Base-by-base conservation (phyloP, 495 filamentous ascomycete genomes). In the Aspergillus panamensis region DNA sequence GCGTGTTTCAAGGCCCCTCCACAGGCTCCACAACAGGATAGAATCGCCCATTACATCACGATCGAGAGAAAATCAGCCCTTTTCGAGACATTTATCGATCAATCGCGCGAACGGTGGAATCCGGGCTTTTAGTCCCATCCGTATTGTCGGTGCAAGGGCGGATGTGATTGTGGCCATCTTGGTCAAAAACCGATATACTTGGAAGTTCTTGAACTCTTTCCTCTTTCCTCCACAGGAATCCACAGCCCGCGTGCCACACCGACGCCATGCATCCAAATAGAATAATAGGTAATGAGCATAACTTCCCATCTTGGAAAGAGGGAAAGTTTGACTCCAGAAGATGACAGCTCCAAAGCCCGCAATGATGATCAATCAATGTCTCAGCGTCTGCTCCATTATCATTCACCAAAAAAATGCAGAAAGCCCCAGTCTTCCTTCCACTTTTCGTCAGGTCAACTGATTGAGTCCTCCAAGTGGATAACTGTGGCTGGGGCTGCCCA, bases 1-100 rank as follows among this genome's bases (percentile, higher is more conserved):
- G 48, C 48, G 35, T 47, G 48, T 57, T 57, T 51, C 47, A 57
- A 2, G n/a, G 44, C 29, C n/a, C 20, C 40, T 33, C 55, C 55
- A 57, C 47, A 42, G 25, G 55, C 25, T 30, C 55, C 55, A 51
- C 39, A 51, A 51, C 33, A 50, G 48, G 25, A 37, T n/a, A 51
- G 21, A 32, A 57, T 51, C 5, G 16, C 14, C n/a, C 32, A 19
- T 14, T 29, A 9, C n/a, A 32, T 13, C 8, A 42, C 29, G 29
- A 49, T 49, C 45, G 21, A 7, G 25, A 16, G 30, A 10, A 21
- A 21, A 29, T 30, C 16, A 21, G 13, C 14, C 19, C 53, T 29
- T 12, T 55, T 30, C 25, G 42, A 55, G 25, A 25, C 8, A 30
- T 37, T 20, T 30, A 16, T 44, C 48, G 9, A 51, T 57, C 16